phyloP scores from a whole-genome alignment of 106 monocot species.

The Chionographis japonica region DNA sequence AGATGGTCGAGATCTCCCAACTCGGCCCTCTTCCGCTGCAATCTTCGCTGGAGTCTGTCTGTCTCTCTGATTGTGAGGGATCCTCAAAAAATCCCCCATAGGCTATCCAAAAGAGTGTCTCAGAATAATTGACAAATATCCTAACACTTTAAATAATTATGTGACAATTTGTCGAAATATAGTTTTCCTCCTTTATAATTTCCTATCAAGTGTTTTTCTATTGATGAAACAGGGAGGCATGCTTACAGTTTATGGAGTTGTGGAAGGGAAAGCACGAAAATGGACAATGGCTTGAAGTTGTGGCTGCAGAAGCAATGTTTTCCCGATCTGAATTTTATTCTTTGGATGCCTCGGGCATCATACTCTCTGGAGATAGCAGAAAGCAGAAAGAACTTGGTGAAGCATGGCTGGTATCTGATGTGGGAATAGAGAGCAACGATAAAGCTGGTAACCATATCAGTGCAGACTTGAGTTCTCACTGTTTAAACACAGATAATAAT shows the following conservation, averaged over 20 bases:
- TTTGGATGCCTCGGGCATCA: conserved; percentile 55
- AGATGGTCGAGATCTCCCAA: too few species aligned
- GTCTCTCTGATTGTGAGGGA: too few species aligned
- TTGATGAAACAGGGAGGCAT: conserved; percentile 53
- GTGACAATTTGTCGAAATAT: too few species aligned
- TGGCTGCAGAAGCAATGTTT: conserved; percentile 70
- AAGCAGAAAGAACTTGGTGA: conserved; percentile 31
- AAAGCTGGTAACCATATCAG: conserved; percentile 17
- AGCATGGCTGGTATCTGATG: conserved; percentile 13
- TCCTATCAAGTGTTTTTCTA: too few species aligned
- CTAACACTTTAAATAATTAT: too few species aligned
- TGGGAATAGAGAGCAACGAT: conserved; percentile 33
- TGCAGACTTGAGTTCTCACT: neutral
- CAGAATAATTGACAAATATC: too few species aligned
- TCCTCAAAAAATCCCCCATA: too few species aligned
- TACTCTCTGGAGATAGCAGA: conserved; percentile 35
- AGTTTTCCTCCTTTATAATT: too few species aligned
- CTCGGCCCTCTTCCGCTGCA: too few species aligned
- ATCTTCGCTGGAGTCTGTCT: too few species aligned
- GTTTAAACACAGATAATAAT: too few species aligned
- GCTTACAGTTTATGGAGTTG: conserved; percentile 66
- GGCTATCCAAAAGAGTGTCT: too few species aligned
- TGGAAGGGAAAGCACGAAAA: conserved; percentile 91
- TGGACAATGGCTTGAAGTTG: conserved; percentile 95
- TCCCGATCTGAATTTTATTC: conserved; percentile 58